Percentiles rank a stretch among this genome's conserved stretches.
These are phyloP conservation scores for Metschnikowia bowlesiae DNA, from an alignment of 805 yeast species.

Conservation along the genomic window DNA sequence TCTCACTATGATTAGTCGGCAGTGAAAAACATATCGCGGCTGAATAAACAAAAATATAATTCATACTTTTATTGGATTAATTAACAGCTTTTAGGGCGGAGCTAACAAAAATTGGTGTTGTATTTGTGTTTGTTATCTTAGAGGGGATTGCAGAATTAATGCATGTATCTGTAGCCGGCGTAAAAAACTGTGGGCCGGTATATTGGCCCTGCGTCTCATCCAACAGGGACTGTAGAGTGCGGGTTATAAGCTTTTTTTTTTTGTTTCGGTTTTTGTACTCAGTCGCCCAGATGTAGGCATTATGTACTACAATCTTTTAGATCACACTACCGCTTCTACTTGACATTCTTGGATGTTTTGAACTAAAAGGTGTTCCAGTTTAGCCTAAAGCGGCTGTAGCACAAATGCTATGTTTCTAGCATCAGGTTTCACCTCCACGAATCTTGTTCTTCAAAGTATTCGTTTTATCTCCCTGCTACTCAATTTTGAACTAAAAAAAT, in stretches of 20 bases:
- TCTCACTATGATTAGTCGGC: background rate
- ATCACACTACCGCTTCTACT: background rate
- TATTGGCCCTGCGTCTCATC: background rate
- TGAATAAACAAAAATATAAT: background rate
- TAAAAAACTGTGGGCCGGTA: conserved; percentile 1
- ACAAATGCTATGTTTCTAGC: background rate
- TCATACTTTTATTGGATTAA: background rate
- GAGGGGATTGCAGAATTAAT: background rate
- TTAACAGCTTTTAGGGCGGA: background rate
- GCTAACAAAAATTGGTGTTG: background rate
- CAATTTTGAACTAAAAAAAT: background rate
- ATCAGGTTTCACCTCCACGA: background rate
- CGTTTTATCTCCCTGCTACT: background rate
- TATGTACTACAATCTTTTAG: conserved; percentile 1
- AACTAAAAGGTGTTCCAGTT: background rate
- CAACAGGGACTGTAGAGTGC: background rate
- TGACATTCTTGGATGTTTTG: background rate
- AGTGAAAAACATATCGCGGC: background rate
- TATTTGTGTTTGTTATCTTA: background rate
- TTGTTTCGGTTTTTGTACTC: background rate
- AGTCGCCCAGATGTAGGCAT: conserved; percentile 1
- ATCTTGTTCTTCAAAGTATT: background rate
- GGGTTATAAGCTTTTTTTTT: conserved; percentile 2
- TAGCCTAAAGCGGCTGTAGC: background rate
- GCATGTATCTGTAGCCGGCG: conserved; percentile 2